Conservation (phyloP, 1,284 basidiomycete genomes). For the Coniophora puteana region DNA sequence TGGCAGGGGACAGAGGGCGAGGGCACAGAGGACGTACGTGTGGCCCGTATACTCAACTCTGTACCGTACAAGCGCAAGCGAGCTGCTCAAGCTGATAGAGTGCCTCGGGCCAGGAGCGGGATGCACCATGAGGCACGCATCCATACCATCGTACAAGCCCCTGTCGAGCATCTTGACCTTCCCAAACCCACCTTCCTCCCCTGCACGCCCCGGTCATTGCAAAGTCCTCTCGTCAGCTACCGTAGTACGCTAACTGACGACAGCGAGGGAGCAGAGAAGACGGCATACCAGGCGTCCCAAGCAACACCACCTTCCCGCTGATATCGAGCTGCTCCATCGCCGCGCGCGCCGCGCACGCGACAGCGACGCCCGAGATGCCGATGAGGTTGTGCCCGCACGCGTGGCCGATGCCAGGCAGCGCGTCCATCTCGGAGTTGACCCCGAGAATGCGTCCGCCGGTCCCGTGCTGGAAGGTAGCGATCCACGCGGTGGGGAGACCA, state of each 20-base stretch:
- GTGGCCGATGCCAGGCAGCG: conserved; percentile 62
- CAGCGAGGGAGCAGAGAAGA: not conserved
- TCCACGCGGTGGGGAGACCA: conserved; percentile 68
- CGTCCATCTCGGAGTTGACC: conserved; percentile 74
- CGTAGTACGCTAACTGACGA: too few species aligned
- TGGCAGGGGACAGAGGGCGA: not conserved
- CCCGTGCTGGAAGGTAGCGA: conserved; percentile 57
- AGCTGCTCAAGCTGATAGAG: conserved; percentile 45
- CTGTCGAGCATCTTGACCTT: conserved; percentile 60
- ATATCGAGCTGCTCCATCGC: conserved; percentile 57
- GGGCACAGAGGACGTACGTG: conserved; percentile 39
- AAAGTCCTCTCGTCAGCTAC: not conserved
- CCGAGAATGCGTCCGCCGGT: conserved; percentile 57
- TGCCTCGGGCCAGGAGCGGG: conserved; percentile 51
- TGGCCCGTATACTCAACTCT: conserved; percentile 50
- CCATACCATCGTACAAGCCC: conserved; percentile 66
- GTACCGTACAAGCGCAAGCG: conserved; percentile 45
- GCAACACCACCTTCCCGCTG: conserved; percentile 60
- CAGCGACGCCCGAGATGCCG: conserved; percentile 67
- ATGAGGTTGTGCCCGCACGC: conserved; percentile 82
- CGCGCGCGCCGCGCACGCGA: conserved; percentile 57
- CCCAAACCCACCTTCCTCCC: conserved; percentile 73
- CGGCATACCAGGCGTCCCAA: conserved; percentile 67
- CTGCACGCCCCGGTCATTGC: conserved; percentile 30
- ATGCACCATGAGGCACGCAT: conserved; percentile 66